Base-by-base conservation (phyloP, 495 filamentous ascomycete species). In the Hypoxylon trugodes region DNA sequence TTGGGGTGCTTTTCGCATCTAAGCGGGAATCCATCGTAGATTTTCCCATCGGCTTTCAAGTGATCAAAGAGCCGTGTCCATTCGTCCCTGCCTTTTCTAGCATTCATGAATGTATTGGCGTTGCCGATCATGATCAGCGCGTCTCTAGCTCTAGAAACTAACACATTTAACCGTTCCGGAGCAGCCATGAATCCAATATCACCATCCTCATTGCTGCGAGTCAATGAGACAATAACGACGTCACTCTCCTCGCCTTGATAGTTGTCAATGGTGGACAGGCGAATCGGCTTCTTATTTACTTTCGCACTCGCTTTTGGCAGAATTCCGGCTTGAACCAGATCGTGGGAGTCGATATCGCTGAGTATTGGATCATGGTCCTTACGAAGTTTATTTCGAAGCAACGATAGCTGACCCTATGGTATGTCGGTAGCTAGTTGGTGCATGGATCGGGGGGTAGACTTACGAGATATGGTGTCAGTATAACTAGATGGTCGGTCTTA, bases 231-330 rank as follows among this genome's bases (percentile, higher is more conserved):
- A 28, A 94, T 79, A 1, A 93, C 88, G 21, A 92, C 89, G 4
- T 92, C 84, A 43, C 85, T 89, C 56, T 94, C 90, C 61, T 94
- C 90, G 2, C 90, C 90, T 70, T 93, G 90, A 57, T 88, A 94
- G 53, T 93, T 93, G 65, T 93, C 88, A 26, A 93, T 87, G 0
- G 90, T 90, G 0, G 90, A 89, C 0, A 92, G 74, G 2, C 79
- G 72, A 16, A 92, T 74, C 0, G 72, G 74, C 21, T 76, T 75
- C 62, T 86, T 87, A 6, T 76, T 59, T 1, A 82, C 57, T 2
- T 81, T 73, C 0, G 86, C 82, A 35, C 77, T 82, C 0, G 83
- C 81, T 1, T 79, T 59, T n/a, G 81, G 75, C 6, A 92, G 21
- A 1, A 91, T 56, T 0, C 90, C 89, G 6, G 88, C 87, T 1